Conservation (phyloP, 805 yeast genomes). For the Candida nonsorbophila region DNA sequence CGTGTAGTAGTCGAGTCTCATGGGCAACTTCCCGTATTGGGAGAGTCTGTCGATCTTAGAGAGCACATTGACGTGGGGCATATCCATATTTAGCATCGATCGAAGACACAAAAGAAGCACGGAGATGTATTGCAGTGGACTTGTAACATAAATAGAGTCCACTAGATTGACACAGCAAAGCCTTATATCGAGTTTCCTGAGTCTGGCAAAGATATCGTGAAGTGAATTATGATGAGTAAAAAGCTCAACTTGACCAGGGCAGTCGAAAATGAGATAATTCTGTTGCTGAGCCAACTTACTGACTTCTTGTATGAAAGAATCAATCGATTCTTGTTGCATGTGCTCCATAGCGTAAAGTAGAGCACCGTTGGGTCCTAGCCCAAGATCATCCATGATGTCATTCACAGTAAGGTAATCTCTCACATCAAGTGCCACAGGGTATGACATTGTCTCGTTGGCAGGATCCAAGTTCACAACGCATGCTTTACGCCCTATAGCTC, state of each 20-base stretch:
- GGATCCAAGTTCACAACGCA: conserved; percentile 90
- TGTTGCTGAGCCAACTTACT: conserved; percentile 46
- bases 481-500: conserved; percentile 88
- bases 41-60: conserved; percentile 83
- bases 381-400: conserved; percentile 68
- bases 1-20: conserved; percentile 79
- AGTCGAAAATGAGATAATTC: conserved; percentile 82
- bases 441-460: conserved; percentile 69
- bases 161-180: conserved; percentile 81
- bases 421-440: conserved; percentile 66
- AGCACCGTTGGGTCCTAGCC: conserved; percentile 88
- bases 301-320: conserved; percentile 85
- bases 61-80: conserved; percentile 90
- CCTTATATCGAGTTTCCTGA: conserved; percentile 62
- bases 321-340: conserved; percentile 82
- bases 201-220: conserved; percentile 55
- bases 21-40: conserved; percentile 76
- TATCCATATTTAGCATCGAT: conserved; percentile 86
- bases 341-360: conserved; percentile 80
- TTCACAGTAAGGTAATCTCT: conserved; percentile 72
- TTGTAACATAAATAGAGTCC: conserved; percentile 75
- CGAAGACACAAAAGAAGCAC: conserved; percentile 74
- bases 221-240: conserved; percentile 86
- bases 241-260: conserved; percentile 96
- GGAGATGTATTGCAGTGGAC: conserved; percentile 87